Percentiles rank a stretch among this genome's conserved stretches.
Evolutionary conservation across 2,329 filamentous ascomycete genomes (phyloP).

Genomic region (Colletotrichum trifolii): DNA sequence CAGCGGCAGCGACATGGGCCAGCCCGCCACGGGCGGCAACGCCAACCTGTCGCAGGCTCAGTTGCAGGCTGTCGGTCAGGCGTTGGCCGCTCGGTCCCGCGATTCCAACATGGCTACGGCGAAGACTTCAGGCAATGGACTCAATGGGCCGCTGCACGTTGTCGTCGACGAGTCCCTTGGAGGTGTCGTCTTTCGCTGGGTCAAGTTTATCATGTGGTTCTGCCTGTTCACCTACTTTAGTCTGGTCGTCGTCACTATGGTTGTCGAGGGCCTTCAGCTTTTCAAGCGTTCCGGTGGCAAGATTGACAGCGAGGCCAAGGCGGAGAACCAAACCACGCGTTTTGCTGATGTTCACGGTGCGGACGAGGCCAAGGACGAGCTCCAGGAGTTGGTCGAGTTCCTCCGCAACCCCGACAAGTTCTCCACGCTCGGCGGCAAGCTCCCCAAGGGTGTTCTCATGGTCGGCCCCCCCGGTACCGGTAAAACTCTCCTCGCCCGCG

Average conservation of each 20-base stretch:
- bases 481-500: conserved; percentile 94
- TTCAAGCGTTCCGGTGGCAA: conserved; percentile 82
- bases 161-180: conserved; percentile 92
- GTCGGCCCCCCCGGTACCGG: conserved; percentile 97
- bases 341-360: conserved; percentile 97
- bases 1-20: conserved; percentile 42
- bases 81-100: conserved; percentile 77
- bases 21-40: conserved; percentile 42
- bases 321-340: conserved; percentile 89
- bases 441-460: conserved; percentile 95
- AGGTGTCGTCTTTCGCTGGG: conserved; percentile 86
- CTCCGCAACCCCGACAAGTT: conserved; percentile 93
- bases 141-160: conserved; percentile 88
- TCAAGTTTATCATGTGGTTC: conserved; percentile 87
- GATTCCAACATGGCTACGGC: conserved; percentile 73
- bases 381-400: conserved; percentile 97
- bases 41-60: conserved; percentile 67
- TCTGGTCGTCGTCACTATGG: conserved; percentile 81
- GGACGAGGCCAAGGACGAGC: conserved; percentile 97
- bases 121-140: conserved; percentile 69
- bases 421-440: conserved; percentile 91
- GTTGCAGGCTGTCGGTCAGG: conserved; percentile 83
- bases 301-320: conserved; percentile 86
- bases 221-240: conserved; percentile 82
- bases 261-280: conserved; percentile 83